Percentiles rank a stretch among this genome's conserved stretches.
Evolutionary conservation across 2,329 filamentous ascomycete species (phyloP).

Genomic region (Trichophyton schoenleinii): DNA sequence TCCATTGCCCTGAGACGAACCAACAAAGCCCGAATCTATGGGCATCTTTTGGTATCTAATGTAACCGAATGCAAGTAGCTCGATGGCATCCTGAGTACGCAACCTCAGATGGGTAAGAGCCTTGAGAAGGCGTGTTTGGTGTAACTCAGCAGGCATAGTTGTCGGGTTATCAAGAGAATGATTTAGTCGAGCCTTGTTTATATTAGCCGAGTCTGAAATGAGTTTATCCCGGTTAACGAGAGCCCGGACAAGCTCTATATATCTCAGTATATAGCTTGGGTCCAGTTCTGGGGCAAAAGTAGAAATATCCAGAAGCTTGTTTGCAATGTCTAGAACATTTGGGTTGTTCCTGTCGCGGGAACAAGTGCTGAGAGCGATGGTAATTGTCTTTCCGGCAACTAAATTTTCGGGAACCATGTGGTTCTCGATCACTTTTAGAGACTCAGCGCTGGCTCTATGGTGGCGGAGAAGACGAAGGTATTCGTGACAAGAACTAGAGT

Average conservation of each 20-base stretch:
- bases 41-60: background rate
- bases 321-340: conserved; percentile 54
- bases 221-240: background rate
- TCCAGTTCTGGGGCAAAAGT: background rate
- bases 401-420: conserved; percentile 37
- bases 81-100: background rate
- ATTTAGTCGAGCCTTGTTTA: background rate
- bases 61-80: background rate
- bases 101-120: conserved; percentile 2
- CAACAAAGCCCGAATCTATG: too few relatives aligned
- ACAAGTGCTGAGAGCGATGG: conserved; percentile 62
- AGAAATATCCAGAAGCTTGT: conserved; percentile 55
- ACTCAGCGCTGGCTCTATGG: conserved; percentile 52
- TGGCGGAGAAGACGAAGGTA: conserved; percentile 56
- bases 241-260: conserved; percentile 8
- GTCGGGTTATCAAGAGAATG: background rate
- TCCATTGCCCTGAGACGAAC: background rate
- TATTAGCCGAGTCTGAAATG: background rate
- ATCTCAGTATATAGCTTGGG: background rate
- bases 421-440: conserved; percentile 45
- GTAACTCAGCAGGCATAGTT: background rate
- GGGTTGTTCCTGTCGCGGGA: conserved; percentile 62
- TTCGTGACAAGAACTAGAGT: conserved; percentile 55
- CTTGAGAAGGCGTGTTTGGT: conserved; percentile 2
- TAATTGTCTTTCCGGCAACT: conserved; percentile 46